A percentile compares a stretch with the other conserved stretches of the same genome.
These are phyloP conservation scores for Ophiostoma sp. DNA, from an alignment of 2,329 filamentous ascomycete species.

Conservation along the genomic window DNA sequence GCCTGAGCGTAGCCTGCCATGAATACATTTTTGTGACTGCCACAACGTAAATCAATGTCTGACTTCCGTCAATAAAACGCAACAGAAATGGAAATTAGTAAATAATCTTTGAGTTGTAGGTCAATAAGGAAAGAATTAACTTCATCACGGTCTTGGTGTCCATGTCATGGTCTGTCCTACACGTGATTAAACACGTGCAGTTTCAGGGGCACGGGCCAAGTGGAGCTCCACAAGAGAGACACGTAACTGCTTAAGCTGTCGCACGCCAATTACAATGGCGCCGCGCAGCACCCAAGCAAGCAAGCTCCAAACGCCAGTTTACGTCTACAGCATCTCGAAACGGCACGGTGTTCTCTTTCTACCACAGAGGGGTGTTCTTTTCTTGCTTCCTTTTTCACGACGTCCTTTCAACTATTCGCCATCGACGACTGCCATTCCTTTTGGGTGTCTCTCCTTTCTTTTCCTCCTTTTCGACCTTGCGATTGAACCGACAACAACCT, in stretches of 20 bases:
- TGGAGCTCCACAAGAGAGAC: slow-evolving; percentile 27
- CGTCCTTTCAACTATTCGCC: neutral
- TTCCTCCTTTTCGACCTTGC: neutral
- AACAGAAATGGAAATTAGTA: too few relatives aligned
- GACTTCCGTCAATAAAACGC: too few relatives aligned
- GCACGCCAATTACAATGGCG: slow-evolving; percentile 13
- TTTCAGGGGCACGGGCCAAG: slow-evolving; percentile 15
- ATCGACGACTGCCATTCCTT: slow-evolving; percentile 10
- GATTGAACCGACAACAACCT: neutral
- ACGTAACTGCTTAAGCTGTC: slow-evolving; percentile 29
- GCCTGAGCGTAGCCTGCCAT: neutral
- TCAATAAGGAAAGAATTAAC: too few relatives aligned
- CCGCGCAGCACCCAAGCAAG: slow-evolving; percentile 12
- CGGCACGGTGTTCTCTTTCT: slow-evolving; percentile 27
- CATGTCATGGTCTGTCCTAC: too few relatives aligned
- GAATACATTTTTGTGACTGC: neutral
- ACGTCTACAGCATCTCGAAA: neutral
- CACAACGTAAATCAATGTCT: neutral
- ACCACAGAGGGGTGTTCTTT: slow-evolving; percentile 16
- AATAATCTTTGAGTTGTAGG: too few relatives aligned
- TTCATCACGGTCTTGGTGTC: too few relatives aligned
- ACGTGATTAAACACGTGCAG: slow-evolving; percentile 21
- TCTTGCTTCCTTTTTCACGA: neutral
- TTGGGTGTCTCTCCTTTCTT: neutral
- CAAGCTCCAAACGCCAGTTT: slow-evolving; percentile 10